A percentile compares a stretch with the other conserved stretches of the same genome.
Evolutionary conservation across 495 filamentous ascomycete genomes (phyloP).

Genomic region (Endocarpon pusillum): DNA sequence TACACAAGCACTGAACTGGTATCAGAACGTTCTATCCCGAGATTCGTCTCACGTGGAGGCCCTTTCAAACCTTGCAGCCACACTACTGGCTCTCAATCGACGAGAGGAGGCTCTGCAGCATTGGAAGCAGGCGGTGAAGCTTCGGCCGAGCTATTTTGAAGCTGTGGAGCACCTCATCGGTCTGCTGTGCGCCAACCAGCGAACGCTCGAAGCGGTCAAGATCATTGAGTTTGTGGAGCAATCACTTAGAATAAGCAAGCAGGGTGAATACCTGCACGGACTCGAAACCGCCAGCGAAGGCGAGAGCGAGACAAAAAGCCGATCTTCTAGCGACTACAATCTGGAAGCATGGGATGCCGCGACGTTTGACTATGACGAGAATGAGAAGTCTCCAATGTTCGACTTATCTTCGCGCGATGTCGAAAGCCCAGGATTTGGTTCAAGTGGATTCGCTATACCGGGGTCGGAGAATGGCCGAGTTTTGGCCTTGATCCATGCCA

Average conservation of each 20-base stretch:
- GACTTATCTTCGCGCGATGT: constrained; percentile 15
- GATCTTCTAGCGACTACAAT: constrained; percentile 29
- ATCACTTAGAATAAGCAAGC: constrained; percentile 40
- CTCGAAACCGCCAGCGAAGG: constrained; percentile 38
- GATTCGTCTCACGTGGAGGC: constrained; percentile 86
- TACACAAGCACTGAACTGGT: constrained; percentile 75
- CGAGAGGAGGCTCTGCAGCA: constrained; percentile 71
- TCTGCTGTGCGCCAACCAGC: constrained; percentile 63
- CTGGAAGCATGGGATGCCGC: constrained; percentile 36
- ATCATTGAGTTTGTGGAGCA: constrained; percentile 82
- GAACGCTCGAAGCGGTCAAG: constrained; percentile 71
- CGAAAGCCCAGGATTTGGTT: constrained; percentile 43
- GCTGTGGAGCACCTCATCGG: constrained; percentile 92
- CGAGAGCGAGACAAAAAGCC: constrained; percentile 35
- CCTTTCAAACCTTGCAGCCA: constrained; percentile 83
- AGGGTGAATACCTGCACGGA: constrained; percentile 29
- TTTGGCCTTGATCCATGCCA: constrained; percentile 81
- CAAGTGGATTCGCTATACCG: constrained; percentile 73
- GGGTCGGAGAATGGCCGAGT: constrained; percentile 87
- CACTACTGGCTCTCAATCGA: constrained; percentile 65
- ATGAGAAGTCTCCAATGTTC: constrained; percentile 19
- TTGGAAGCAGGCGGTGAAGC: constrained; percentile 69
- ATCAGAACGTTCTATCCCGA: constrained; percentile 63
- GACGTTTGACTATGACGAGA: constrained; percentile 40
- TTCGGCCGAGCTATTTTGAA: constrained; percentile 83